Conservation (phyloP, 2,329 filamentous ascomycete species). For the Rutstroemia sp. region DNA sequence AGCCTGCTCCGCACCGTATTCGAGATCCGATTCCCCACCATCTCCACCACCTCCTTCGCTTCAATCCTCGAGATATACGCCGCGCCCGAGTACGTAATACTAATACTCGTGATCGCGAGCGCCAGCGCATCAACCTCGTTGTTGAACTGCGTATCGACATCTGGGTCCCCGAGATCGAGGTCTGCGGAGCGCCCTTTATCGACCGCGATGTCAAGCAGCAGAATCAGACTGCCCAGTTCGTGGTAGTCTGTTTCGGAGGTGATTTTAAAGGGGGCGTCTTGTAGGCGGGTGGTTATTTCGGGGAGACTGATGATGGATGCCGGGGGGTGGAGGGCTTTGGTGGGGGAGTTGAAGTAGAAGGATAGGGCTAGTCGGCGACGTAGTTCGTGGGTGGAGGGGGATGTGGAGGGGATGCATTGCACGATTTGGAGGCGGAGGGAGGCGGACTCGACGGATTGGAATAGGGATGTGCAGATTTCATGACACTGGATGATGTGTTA, state of each 20-base stretch:
- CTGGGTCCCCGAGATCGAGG: constrained; percentile 27
- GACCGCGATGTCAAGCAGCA: constrained; percentile 67
- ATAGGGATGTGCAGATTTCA: constrained; percentile 40
- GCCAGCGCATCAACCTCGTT: constrained; percentile 60
- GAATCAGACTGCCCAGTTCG: constrained; percentile 56
- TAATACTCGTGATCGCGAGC: constrained; percentile 47
- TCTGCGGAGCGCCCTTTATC: constrained; percentile 47
- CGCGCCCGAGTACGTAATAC: constrained; percentile 69
- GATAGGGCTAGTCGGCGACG: constrained; percentile 59
- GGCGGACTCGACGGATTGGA: constrained; percentile 39
- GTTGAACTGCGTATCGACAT: constrained; percentile 54
- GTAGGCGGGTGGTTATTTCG: constrained; percentile 40
- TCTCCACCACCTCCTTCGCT: constrained; percentile 68
- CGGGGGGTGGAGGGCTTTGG: constrained; percentile 35
- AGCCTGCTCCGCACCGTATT: constrained; percentile 59
- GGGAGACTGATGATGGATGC: constrained; percentile 33
- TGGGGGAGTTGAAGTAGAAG: constrained; percentile 49
- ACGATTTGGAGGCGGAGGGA: constrained; percentile 51
- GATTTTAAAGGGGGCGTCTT: constrained; percentile 43
- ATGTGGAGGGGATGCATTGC: constrained; percentile 48
- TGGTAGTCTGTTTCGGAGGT: constrained; percentile 56
- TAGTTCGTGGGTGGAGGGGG: constrained; percentile 47
- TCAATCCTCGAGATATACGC: constrained; percentile 66
- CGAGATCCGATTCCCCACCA: constrained; percentile 64
- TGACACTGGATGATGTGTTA: constrained; percentile 36